Conservation (phyloP, 139 green algal species). For the Asterochloris erici region DNA sequence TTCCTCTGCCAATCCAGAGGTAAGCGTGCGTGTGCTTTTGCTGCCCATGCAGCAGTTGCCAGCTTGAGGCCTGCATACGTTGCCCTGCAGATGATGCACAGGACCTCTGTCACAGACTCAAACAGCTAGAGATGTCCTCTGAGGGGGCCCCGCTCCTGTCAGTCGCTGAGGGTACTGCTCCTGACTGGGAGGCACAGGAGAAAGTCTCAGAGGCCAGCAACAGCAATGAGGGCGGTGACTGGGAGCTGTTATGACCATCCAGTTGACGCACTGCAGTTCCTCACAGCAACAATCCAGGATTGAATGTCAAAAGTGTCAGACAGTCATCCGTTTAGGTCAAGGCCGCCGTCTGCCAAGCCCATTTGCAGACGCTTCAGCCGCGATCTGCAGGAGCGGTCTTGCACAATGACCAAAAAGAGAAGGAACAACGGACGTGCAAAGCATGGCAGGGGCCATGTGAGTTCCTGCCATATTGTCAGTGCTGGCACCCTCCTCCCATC, state of each 20-base stretch:
- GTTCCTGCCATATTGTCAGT: background rate
- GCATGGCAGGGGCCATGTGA: slow-evolving; percentile 49
- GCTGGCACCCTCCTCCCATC: background rate
- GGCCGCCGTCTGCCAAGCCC: too few relatives aligned
- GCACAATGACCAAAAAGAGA: slow-evolving; percentile 87
- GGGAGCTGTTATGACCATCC: slow-evolving; percentile 28
- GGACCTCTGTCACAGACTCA: slow-evolving; percentile 48
- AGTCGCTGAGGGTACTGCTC: slow-evolving; percentile 14
- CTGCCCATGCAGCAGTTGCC: background rate
- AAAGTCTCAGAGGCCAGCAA: background rate
- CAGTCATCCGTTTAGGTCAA: too few relatives aligned
- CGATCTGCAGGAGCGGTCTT: background rate
- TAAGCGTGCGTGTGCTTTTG: slow-evolving; percentile 5
- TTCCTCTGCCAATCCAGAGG: slow-evolving; percentile 66
- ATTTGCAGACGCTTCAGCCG: too few relatives aligned
- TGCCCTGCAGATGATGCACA: slow-evolving; percentile 41
- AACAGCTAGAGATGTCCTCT: slow-evolving; percentile 31
- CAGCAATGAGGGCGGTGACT: slow-evolving; percentile 9
- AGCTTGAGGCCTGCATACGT: background rate
- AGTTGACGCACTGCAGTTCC: too few relatives aligned
- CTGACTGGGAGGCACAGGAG: slow-evolving; percentile 10
- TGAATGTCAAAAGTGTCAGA: too few relatives aligned
- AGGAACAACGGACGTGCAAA: slow-evolving; percentile 72
- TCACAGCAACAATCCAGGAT: too few relatives aligned
- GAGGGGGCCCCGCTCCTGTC: slow-evolving; percentile 53